Base-by-base conservation (phyloP, 2,329 filamentous ascomycete genomes). In the Akanthomyces lecanii region DNA sequence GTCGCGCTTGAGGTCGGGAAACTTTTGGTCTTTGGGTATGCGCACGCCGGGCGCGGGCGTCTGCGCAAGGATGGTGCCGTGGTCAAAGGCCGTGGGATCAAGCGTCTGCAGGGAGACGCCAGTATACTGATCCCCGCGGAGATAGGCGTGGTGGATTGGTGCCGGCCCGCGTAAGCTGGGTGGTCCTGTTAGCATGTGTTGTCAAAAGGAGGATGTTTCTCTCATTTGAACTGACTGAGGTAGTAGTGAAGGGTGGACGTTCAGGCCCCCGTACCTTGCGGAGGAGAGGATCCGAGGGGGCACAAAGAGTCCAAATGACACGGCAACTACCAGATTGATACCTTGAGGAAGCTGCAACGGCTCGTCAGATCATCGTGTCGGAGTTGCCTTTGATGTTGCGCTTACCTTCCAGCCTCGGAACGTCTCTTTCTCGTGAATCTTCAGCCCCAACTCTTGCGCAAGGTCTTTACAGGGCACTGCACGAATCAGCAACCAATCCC, bases 241-340 rank as follows among this genome's bases (percentile, higher is more conserved):
- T 16, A 99, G 83, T 33, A 97, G 77, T 0, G 94, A 98, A 1
- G 95, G 95, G 71, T 99, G 95, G 2, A 99, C 83, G 74, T 99
- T 99, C 3, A 99, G 77, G 0, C 95, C 95, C 50, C 93, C 93
- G 76, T 96, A 97, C 69, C 84, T 85, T 28, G 90, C 85, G 1
- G 77, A 77, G 25, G 78, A 78, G 25, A 99, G 79, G 18, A 98
- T 85, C 5, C 91, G 83, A 0, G 83, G 82, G 0, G 95, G 95
- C 1, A 99, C 88, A 65, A 97, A 89, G 8, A 97, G 83, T 3
- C 95, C 95, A 76, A 98, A 99, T 0, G 95, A 98, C 5, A 98
- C 95, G 54, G 93, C 93, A 52, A 98, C 81, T 68, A 99, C 84
- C 64, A 99, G 80, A 73, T 97, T 92, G 67, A 87, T 86, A 3